Conservation (phyloP, 495 filamentous ascomycete genomes). For the Penicilliopsis zonata region DNA sequence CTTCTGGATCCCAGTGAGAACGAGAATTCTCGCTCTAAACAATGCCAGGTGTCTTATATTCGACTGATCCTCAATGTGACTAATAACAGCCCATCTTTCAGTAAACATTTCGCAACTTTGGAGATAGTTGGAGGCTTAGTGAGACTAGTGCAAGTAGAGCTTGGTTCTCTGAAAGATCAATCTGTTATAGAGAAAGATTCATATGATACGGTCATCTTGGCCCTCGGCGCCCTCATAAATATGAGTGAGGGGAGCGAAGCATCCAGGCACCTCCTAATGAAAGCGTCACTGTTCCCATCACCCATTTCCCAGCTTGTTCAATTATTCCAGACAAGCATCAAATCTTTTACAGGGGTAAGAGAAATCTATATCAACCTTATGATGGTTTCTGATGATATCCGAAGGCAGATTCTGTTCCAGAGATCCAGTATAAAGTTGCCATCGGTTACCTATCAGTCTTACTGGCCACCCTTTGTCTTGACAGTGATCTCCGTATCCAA, state of each 20-base stretch:
- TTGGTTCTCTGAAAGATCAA: slow-evolving; percentile 28
- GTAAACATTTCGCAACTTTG: slow-evolving; percentile 48
- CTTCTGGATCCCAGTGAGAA: slow-evolving; percentile 11
- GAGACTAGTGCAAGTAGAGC: slow-evolving; percentile 33
- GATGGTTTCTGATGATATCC: slow-evolving; percentile 2
- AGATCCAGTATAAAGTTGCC: slow-evolving; percentile 75
- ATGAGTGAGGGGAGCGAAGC: slow-evolving; percentile 62
- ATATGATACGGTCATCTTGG: slow-evolving; percentile 64
- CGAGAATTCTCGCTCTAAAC: slow-evolving; percentile 6
- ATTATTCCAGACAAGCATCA: slow-evolving; percentile 26
- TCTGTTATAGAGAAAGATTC: slow-evolving; percentile 33
- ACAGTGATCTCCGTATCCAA: slow-evolving; percentile 33
- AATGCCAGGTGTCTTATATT: slow-evolving; percentile 30
- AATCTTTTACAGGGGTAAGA: slow-evolving; percentile 36
- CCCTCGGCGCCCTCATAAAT: slow-evolving; percentile 80
- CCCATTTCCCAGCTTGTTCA: slow-evolving; percentile 32
- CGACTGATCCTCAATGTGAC: slow-evolving; percentile 78
- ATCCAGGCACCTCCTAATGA: slow-evolving; percentile 31
- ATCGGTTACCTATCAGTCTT: slow-evolving; percentile 85
- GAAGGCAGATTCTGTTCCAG: slow-evolving; percentile 74
- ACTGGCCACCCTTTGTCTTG: slow-evolving; percentile 65
- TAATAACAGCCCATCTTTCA: slow-evolving; percentile 63
- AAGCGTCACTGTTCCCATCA: slow-evolving; percentile 6
- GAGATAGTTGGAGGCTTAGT: slow-evolving; percentile 46
- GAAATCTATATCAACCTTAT: slow-evolving; percentile 1